Evolutionary conservation across 257 asterid species (phyloP).

Genomic region (Forsythia suspensa): DNA sequence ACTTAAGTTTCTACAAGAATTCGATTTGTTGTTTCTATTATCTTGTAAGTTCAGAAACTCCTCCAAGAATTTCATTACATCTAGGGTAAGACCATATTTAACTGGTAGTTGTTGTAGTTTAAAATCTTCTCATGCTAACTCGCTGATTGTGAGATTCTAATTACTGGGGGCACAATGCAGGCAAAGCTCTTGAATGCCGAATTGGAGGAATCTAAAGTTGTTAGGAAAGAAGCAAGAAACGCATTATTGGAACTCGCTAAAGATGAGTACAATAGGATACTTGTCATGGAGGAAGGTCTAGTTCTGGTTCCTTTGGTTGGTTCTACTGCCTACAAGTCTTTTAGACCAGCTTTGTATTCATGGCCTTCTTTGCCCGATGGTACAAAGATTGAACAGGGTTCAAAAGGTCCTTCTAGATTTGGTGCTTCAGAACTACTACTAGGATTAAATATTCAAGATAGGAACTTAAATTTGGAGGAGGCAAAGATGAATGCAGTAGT

Average conservation of each 20-base stretch:
- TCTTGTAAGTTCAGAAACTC: not conserved
- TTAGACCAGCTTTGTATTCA: slow-evolving; percentile 64
- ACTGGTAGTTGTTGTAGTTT: not conserved
- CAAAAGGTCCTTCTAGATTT: slow-evolving; percentile 62
- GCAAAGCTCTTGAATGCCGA: slow-evolving; percentile 57
- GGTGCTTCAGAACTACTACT: slow-evolving; percentile 78
- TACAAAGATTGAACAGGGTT: slow-evolving; percentile 51
- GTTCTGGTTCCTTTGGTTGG: slow-evolving; percentile 82
- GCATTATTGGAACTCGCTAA: slow-evolving; percentile 74
- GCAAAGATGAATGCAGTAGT: slow-evolving; percentile 61
- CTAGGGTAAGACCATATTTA: not conserved
- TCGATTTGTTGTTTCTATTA: not conserved
- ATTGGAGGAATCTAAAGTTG: slow-evolving; percentile 51
- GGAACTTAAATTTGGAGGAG: slow-evolving; percentile 54
- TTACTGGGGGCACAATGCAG: slow-evolving; percentile 42
- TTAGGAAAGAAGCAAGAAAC: slow-evolving; percentile 62
- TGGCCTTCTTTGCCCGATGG: slow-evolving; percentile 96
- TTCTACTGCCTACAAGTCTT: slow-evolving; percentile 68
- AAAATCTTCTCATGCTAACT: not conserved
- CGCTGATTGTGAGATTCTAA: slow-evolving; percentile 2
- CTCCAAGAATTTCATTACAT: not conserved
- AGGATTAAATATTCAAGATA: slow-evolving; percentile 54
- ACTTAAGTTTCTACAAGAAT: not conserved
- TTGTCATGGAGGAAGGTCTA: slow-evolving; percentile 80
- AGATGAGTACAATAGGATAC: slow-evolving; percentile 67